Percentiles rank a stretch among this genome's conserved stretches.
These are phyloP conservation scores for Pholiota molesta DNA, from an alignment of 768 basidiomycete species.

Conservation along the genomic window DNA sequence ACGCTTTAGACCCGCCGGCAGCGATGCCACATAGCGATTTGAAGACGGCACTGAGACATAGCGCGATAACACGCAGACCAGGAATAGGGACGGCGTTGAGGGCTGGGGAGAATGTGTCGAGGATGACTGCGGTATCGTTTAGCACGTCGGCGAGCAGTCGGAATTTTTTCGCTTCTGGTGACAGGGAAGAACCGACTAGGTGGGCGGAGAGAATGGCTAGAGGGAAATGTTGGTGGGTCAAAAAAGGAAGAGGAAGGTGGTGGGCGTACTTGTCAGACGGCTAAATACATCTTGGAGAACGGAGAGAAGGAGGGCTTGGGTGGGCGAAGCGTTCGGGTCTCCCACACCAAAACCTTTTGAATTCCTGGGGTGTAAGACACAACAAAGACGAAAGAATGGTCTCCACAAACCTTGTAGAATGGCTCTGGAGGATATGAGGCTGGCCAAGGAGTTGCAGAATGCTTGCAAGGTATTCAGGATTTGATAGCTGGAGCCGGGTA, in stretches of 20 bases:
- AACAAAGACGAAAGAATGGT: not conserved
- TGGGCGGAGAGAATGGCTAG: constrained; percentile 67
- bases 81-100: constrained; percentile 44
- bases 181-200: constrained; percentile 62
- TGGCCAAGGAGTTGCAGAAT: constrained; percentile 68
- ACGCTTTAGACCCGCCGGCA: constrained; percentile 71
- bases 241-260: not conserved
- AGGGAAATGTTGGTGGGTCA: not conserved
- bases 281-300: constrained; percentile 69
- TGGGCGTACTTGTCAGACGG: constrained; percentile 59
- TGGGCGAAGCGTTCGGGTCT: constrained; percentile 64
- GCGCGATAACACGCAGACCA: constrained; percentile 45
- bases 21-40: constrained; percentile 64
- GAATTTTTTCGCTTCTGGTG: constrained; percentile 72
- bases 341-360: constrained; percentile 68
- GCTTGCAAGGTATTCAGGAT: constrained; percentile 68
- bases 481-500: constrained; percentile 54
- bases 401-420: constrained; percentile 57
- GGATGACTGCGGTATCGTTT: constrained; percentile 61
- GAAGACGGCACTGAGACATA: constrained; percentile 63
- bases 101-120: constrained; percentile 63
- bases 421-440: constrained; percentile 66
- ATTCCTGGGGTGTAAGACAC: no score
- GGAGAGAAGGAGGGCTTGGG: constrained; percentile 63
- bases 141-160: constrained; percentile 68